These are phyloP conservation scores for Eimeria tenella DNA, from an alignment of 169 alveolate genomes.

Conservation along the genomic window DNA sequence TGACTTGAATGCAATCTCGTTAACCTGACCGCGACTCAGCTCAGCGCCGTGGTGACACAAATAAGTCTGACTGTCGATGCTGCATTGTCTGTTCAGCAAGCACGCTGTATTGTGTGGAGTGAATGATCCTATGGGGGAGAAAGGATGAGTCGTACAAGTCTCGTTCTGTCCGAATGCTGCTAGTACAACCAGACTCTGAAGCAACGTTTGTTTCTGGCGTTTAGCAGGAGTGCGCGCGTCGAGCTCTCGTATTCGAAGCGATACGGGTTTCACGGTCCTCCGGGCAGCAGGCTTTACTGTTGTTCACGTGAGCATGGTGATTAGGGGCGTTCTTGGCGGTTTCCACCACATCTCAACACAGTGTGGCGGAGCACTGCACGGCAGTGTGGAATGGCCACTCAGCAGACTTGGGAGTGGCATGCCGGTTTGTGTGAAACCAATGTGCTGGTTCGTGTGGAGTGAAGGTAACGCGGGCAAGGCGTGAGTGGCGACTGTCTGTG, in stretches of 20 bases:
- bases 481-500: background rate
- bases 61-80: background rate
- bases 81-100: background rate
- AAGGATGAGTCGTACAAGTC: conserved; percentile 29
- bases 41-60: background rate
- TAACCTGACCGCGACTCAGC: background rate
- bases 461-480: background rate
- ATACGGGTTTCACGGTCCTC: background rate
- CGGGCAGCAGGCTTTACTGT: too few species aligned
- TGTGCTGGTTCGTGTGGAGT: background rate
- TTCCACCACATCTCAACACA: too few species aligned
- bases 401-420: background rate
- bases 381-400: background rate
- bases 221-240: background rate
- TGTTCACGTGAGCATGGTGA: too few species aligned
- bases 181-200: conserved; percentile 64
- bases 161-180: conserved; percentile 66
- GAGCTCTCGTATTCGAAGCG: background rate
- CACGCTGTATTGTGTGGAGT: background rate
- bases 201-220: background rate
- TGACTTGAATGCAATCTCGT: background rate
- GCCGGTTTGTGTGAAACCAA: background rate
- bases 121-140: background rate
- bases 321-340: too few species aligned
- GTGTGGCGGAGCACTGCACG: too few species aligned